phyloP scores from a whole-genome alignment of 2,329 filamentous ascomycete genomes.

The Xylaria sp. region DNA sequence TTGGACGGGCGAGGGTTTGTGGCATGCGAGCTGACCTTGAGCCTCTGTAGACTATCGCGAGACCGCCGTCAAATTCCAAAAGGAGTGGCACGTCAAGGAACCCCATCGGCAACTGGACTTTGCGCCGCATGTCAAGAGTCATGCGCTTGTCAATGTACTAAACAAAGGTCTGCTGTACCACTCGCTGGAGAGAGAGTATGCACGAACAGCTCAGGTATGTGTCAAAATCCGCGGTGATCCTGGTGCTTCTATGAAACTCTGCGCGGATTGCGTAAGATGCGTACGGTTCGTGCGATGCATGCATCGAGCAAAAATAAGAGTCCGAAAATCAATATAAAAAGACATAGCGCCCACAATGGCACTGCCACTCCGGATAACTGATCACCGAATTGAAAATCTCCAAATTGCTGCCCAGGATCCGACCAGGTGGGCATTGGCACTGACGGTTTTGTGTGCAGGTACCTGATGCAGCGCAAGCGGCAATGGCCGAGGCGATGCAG shows the following conservation, averaged over 20 bases:
- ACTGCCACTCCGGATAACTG: conserved; percentile 13
- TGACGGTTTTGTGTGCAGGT: conserved; percentile 44
- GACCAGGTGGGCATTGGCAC: conserved; percentile 36
- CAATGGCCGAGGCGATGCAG: conserved; percentile 42
- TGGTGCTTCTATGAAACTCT: conserved; percentile 10
- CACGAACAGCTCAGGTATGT: conserved; percentile 44
- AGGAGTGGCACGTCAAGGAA: conserved; percentile 60
- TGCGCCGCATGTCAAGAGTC: conserved; percentile 59
- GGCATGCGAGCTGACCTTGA: conserved; percentile 32
- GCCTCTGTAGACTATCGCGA: conserved; percentile 57
- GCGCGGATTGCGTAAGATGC: conserved; percentile 1
- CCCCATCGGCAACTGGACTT: conserved; percentile 60
- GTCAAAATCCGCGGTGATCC: conserved; percentile 5
- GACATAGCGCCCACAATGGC: conserved; percentile 17
- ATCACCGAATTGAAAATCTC: conserved; percentile 6
- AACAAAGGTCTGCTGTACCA: conserved; percentile 60
- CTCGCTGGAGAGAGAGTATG: conserved; percentile 52
- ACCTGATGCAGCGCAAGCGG: conserved; percentile 40
- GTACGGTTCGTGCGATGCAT: conserved; percentile 5
- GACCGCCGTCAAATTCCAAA: conserved; percentile 62
- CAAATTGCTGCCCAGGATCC: conserved; percentile 27
- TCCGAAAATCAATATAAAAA: conserved; percentile 13
- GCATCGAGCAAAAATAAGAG: conserved; percentile 23
- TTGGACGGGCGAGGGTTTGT: conserved; percentile 22
- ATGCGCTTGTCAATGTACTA: conserved; percentile 57